phyloP scores from a whole-genome alignment of 2,329 filamentous ascomycete genomes.

The Knoxdaviesia proteae region DNA sequence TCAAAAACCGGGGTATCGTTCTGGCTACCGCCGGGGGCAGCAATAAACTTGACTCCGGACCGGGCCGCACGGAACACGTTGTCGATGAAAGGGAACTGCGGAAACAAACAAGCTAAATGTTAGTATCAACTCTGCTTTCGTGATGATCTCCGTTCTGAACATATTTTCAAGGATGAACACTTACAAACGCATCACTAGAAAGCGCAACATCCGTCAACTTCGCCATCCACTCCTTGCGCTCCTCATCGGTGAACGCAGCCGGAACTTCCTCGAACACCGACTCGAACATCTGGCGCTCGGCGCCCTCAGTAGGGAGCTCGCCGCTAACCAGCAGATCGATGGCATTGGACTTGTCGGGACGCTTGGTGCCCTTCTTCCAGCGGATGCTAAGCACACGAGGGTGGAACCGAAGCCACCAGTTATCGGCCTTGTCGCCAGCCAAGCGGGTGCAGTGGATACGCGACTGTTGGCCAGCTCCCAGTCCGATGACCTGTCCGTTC shows the following conservation, averaged over 20 bases:
- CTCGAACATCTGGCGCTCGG: slow-evolving; percentile 76
- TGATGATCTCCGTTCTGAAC: not conserved
- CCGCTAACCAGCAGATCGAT: slow-evolving; percentile 90
- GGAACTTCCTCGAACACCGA: slow-evolving; percentile 80
- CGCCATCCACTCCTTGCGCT: slow-evolving; percentile 68
- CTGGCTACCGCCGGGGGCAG: slow-evolving; percentile 76
- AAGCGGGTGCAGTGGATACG: slow-evolving; percentile 96
- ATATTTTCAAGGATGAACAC: slow-evolving; percentile 13
- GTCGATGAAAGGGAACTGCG: slow-evolving; percentile 88
- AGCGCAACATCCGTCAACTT: slow-evolving; percentile 69
- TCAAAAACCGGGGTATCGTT: slow-evolving; percentile 67
- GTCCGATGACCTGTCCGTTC: slow-evolving; percentile 80
- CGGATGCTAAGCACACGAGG: slow-evolving; percentile 69
- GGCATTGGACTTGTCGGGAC: slow-evolving; percentile 92
- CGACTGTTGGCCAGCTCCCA: slow-evolving; percentile 91
- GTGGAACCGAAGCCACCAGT: slow-evolving; percentile 99
- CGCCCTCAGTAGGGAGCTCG: slow-evolving; percentile 61
- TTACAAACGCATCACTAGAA: slow-evolving; percentile 86
- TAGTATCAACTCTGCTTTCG: slow-evolving; percentile 5
- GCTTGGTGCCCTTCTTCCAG: slow-evolving; percentile 96
- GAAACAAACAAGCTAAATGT: slow-evolving; percentile 3
- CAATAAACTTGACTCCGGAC: slow-evolving; percentile 89
- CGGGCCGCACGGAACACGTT: slow-evolving; percentile 83
- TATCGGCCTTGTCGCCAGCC: slow-evolving; percentile 94
- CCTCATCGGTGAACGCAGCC: slow-evolving; percentile 57